Evolutionary conservation across 306 rosid genomes (phyloP).

Genomic region (Neltuma alba): DNA sequence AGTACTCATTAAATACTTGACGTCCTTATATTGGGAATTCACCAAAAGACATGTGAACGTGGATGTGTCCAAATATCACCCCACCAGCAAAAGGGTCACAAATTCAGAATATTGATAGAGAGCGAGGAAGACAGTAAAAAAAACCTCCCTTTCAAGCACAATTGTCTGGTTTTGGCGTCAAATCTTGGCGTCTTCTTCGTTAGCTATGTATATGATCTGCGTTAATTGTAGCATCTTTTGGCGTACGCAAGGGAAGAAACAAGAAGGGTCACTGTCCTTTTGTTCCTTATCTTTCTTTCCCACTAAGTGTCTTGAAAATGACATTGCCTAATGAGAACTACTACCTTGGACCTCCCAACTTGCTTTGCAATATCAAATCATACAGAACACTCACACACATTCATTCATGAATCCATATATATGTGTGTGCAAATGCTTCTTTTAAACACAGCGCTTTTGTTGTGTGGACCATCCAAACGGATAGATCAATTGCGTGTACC

Average conservation of each 20-base stretch:
- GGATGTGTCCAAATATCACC: constrained; percentile 34
- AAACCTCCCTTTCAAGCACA: constrained; percentile 41
- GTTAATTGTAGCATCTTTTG: constrained; percentile 39
- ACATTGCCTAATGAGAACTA: constrained; percentile 57
- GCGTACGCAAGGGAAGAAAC: constrained; percentile 20
- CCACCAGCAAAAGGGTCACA: constrained; percentile 45
- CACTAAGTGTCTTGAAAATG: constrained; percentile 56
- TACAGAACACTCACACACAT: not conserved
- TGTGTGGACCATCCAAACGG: constrained; percentile 7
- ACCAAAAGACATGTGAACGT: constrained; percentile 41
- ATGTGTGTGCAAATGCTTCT: not conserved
- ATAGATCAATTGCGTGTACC: constrained; percentile 29
- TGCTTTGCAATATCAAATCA: not conserved
- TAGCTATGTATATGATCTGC: constrained; percentile 7
- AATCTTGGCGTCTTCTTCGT: constrained; percentile 20
- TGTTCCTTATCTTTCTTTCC: constrained; percentile 55
- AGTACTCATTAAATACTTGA: constrained; percentile 24
- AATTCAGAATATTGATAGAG: constrained; percentile 30
- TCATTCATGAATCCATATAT: not conserved
- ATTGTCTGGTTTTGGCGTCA: constrained; percentile 30
- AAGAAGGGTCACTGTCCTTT: constrained; percentile 58
- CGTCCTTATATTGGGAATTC: constrained; percentile 22
- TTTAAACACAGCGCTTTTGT: not conserved
- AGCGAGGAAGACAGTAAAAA: constrained; percentile 5
- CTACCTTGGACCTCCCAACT: constrained; percentile 45